Base-by-base conservation (phyloP, 805 yeast genomes). In the Yarrowia osloensis region DNA sequence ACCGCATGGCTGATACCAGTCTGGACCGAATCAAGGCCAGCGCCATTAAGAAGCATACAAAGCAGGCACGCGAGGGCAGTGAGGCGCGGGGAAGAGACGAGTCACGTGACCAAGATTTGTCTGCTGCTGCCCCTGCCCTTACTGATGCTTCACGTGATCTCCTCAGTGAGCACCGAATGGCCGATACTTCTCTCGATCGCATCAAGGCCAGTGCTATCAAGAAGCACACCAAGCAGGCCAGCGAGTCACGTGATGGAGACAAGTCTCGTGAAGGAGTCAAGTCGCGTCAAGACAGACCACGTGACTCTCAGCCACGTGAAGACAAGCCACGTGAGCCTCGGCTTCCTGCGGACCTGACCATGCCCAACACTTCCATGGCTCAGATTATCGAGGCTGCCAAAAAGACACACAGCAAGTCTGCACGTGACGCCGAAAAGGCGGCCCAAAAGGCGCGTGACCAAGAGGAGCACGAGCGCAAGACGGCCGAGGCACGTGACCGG, bases 331-430 rank as follows among this genome's bases (percentile, higher is more conserved):
- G 54, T 49, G 37, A 28, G 24, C 24, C 35, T 3, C 57, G 21
- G 15, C 29, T 44, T 15, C 54, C 54, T 12, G 17, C 55, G n/a
- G 39, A 49, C 12, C n/a, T 49, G n/a, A 19, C 19, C 24, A 49
- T 49, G 55, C 55, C 55, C 37, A 31, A 49, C 39, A 29, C 55
- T 29, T 49, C 55, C 26, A 49, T 49, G 55, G 55, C 55, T 13
- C 39, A 49, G 19, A 49, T 49, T 26, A 49, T 49, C n/a, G 55
- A n/a, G 26, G 37, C 55, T 13, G 55, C 55, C 39, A 49, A 49
- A 11, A 12, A 29, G 31, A 29, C n/a, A 0, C 55, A 49, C 19
- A 19, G 28, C 39, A 49, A 50, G 21, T 17, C 50, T 24, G 19
- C 57, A 21, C 40, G 57, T 8, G 57, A 50, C 13, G 39, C 57